Evolutionary conservation across 2,329 filamentous ascomycete genomes (phyloP), one percentile per base, ranked within the genome.

Genomic region (Escovopsis sp.): DNA sequence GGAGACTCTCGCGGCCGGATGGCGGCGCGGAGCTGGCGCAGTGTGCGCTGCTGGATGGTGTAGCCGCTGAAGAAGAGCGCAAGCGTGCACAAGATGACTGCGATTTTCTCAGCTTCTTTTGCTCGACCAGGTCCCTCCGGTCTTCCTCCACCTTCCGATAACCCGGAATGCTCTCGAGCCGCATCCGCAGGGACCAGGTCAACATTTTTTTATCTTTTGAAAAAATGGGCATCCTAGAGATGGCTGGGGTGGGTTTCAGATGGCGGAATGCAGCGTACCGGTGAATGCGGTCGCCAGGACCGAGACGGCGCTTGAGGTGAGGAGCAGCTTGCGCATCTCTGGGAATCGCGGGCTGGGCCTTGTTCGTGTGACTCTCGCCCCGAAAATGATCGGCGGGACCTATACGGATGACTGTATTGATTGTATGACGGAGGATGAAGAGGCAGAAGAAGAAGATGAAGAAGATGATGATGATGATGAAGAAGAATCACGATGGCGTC

Each of bases 11-110:
- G 54, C 5, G 61, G 61, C 50, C 71, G 72, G 52, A 94, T 80
- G 14, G 83, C 83, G 43, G 70, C 67, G 52, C 89, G 83, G 29
- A 95, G 71, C 51, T 81, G 80, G 47, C 73, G 74, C 5, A 94
- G 75, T 1, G 86, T 91, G 52, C 85, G 77, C 60, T 95, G 88
- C 55, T 95, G 88, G 41, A 94, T 72, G 3, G 79, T 74, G 59
- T 93, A 94, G 53, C 88, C 88, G 40, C 84, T 86, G 29, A 94
- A 69, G 59, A 95, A 95, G 24, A 95, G 76, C 5, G 87, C 74
- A 32, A 79, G 60, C 3, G 87, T 94, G 61, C 85, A 94, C 24
- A 84, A 58, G 48, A 84, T 65, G 45, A 94, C 82, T 80, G 44
- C 13, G 13, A 25, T 27, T 1, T 14, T 43, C 35, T 41, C 49